These are phyloP conservation scores for Trichaptum fuscoviolaceum DNA, from an alignment of 768 basidiomycete genomes.

Conservation along the genomic window DNA sequence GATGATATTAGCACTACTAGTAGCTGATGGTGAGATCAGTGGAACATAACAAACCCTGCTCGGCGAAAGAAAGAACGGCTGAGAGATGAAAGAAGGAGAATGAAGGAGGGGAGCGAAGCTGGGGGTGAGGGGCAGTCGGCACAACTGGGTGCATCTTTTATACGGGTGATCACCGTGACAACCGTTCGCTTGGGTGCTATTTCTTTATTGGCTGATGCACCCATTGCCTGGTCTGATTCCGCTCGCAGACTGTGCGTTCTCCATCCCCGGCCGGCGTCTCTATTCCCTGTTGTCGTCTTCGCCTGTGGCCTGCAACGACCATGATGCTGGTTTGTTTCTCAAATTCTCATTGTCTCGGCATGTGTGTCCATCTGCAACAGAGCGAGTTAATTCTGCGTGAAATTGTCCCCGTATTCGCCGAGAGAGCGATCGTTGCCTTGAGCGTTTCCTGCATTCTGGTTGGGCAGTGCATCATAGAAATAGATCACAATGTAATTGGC, in stretches of 20 bases:
- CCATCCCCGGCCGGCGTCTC: too few relatives aligned
- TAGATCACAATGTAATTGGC: background rate
- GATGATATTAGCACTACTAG: background rate
- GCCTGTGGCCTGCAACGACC: background rate
- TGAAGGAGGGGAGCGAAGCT: background rate
- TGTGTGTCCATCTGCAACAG: background rate
- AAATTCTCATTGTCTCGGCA: background rate
- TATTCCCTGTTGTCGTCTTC: background rate
- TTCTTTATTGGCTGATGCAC: background rate
- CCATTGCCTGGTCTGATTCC: background rate
- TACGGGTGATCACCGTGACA: background rate
- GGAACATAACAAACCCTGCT: conserved; percentile 37
- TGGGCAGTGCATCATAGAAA: background rate
- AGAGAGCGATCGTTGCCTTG: background rate
- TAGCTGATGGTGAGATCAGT: conserved; percentile 1
- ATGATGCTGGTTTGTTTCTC: background rate
- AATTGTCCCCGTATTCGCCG: background rate
- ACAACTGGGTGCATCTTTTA: background rate
- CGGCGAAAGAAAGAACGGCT: conserved; percentile 20
- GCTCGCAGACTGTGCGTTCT: background rate
- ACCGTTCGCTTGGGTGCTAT: background rate
- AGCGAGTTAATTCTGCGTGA: background rate
- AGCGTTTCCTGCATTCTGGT: background rate
- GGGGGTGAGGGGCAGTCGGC: too few relatives aligned
- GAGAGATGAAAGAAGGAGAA: background rate